Percentiles rank a stretch among this genome's conserved stretches.
Conservation (phyloP, 2,329 filamentous ascomycete genomes). For the Curvularia sp. region DNA sequence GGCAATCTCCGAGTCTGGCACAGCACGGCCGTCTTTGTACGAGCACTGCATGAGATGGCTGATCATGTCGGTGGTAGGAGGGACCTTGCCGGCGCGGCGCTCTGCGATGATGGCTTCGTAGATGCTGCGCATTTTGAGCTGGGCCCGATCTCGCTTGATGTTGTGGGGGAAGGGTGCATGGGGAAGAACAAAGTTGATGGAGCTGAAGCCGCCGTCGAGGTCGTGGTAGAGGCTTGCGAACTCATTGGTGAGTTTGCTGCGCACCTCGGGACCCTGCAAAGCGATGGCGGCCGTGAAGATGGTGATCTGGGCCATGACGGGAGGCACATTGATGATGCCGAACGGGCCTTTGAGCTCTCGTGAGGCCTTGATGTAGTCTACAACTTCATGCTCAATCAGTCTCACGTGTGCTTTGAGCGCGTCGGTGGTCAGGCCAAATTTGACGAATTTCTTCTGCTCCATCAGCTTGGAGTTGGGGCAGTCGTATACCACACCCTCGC, state of each 20-base stretch:
- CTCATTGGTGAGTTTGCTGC: conserved; percentile 3
- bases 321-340: conserved; percentile 2
- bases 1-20: conserved; percentile 1
- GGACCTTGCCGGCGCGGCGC: not conserved
- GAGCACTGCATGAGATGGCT: conserved; percentile 3
- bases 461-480: conserved; percentile 39
- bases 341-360: conserved; percentile 3
- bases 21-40: conserved; percentile 1
- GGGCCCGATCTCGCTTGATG: conserved; percentile 5
- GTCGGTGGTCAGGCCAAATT: conserved; percentile 73
- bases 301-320: conserved; percentile 4
- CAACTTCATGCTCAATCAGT: too few relatives aligned
- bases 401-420: conserved; percentile 60
- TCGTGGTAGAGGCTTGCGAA: conserved; percentile 4
- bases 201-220: conserved; percentile 3
- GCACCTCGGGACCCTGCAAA: conserved; percentile 2
- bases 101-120: conserved; percentile 3
- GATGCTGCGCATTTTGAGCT: conserved; percentile 4
- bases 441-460: conserved; percentile 65
- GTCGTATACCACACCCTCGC: conserved; percentile 33
- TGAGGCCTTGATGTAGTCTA: conserved; percentile 1
- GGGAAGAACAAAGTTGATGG: conserved; percentile 5
- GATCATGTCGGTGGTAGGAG: too few relatives aligned
- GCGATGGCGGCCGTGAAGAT: conserved; percentile 6
- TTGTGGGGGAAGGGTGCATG: conserved; percentile 4